phyloP scores from a whole-genome alignment of 2,329 filamentous ascomycete genomes.

The Cercospora sojina region DNA sequence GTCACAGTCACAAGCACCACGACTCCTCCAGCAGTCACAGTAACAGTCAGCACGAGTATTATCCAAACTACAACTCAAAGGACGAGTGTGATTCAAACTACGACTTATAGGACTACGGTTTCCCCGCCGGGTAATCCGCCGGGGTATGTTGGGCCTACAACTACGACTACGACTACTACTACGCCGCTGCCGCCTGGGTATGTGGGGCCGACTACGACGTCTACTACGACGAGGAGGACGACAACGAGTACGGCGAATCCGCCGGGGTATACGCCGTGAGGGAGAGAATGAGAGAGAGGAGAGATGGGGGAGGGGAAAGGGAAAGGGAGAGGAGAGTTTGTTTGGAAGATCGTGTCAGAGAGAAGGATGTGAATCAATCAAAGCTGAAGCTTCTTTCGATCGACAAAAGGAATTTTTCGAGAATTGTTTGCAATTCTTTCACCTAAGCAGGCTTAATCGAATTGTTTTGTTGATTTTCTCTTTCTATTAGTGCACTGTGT shows the following conservation, averaged over 20 bases:
- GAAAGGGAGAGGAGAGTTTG: too few species aligned
- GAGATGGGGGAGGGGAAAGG: too few species aligned
- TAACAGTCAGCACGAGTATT: slow-evolving; percentile 3
- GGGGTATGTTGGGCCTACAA: background rate
- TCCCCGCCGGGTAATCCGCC: background rate
- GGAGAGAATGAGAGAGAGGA: background rate
- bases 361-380: too few species aligned
- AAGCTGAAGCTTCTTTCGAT: too few species aligned
- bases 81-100: background rate
- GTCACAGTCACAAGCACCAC: slow-evolving; percentile 3
- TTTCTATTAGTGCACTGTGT: too few species aligned
- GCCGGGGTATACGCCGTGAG: background rate
- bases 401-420: too few species aligned
- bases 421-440: too few species aligned
- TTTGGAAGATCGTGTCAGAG: too few species aligned
- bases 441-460: too few species aligned
- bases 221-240: background rate
- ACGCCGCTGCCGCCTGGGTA: background rate
- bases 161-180: background rate
- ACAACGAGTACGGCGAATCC: background rate
- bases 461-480: too few species aligned
- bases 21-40: background rate
- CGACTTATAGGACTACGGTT: background rate
- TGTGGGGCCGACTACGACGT: background rate
- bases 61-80: background rate